Evolutionary conservation across 2,329 filamentous ascomycete genomes (phyloP).

Genomic region (Sporothrix inflata): DNA sequence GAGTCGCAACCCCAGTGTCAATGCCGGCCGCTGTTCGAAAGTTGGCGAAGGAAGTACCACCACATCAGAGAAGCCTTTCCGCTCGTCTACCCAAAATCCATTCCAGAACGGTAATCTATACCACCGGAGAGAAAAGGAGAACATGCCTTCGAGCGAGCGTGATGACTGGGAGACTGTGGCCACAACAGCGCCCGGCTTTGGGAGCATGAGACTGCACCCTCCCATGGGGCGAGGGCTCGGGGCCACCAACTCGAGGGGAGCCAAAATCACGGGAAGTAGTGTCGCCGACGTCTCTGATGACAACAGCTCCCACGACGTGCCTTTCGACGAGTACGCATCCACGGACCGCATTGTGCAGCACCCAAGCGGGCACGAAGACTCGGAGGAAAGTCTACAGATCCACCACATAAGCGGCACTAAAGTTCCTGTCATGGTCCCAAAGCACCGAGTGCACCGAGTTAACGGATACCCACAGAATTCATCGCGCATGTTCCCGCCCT

Average conservation of each 20-base stretch:
- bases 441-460: slow-evolving; percentile 40
- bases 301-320: slow-evolving; percentile 28
- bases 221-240: neutral
- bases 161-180: slow-evolving; percentile 48
- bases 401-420: slow-evolving; percentile 34
- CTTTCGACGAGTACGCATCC: slow-evolving; percentile 36
- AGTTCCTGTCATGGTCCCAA: slow-evolving; percentile 39
- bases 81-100: neutral
- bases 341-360: slow-evolving; percentile 39
- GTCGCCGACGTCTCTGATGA: slow-evolving; percentile 51
- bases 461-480: slow-evolving; percentile 40
- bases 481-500: slow-evolving; percentile 30
- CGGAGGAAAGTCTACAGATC: slow-evolving; percentile 31
- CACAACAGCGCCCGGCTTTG: slow-evolving; percentile 40
- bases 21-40: neutral
- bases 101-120: neutral
- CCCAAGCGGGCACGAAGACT: slow-evolving; percentile 30
- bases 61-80: neutral
- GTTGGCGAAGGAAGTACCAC: neutral
- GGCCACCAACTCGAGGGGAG: slow-evolving; percentile 22
- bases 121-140: slow-evolving; percentile 11
- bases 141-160: slow-evolving; percentile 37
- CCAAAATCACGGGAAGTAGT: slow-evolving; percentile 45
- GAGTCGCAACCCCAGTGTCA: neutral
- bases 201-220: slow-evolving; percentile 33